phyloP scores from a whole-genome alignment of 2,329 filamentous ascomycete genomes.

The Fusarium sp. region DNA sequence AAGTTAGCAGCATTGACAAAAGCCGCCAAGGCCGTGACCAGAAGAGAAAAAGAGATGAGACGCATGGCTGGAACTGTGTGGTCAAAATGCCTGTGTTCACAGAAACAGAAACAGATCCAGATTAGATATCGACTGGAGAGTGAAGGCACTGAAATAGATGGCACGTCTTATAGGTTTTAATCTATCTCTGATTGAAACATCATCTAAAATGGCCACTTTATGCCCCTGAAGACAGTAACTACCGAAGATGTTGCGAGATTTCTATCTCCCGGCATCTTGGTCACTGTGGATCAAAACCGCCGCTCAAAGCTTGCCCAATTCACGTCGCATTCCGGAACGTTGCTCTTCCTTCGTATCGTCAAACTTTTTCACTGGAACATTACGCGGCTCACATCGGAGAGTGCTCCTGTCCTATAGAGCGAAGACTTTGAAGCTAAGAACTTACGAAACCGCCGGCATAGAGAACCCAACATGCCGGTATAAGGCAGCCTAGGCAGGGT shows the following conservation, averaged over 20 bases:
- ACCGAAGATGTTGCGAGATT: conserved; percentile 10
- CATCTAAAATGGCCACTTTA: not conserved
- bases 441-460: conserved; percentile 11
- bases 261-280: not conserved
- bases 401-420: not conserved
- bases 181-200: not conserved
- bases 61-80: conserved; percentile 19
- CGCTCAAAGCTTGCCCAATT: not conserved
- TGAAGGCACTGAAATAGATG: not conserved
- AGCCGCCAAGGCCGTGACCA: conserved; percentile 5
- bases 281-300: conserved; percentile 5
- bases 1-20: conserved; percentile 32
- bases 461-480: conserved; percentile 3
- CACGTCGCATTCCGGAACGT: conserved; percentile 9
- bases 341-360: not conserved
- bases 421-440: not conserved
- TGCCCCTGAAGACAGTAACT: conserved; percentile 24
- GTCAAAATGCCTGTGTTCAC: not conserved
- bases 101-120: conserved; percentile 6
- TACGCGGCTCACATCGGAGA: not conserved
- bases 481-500: conserved; percentile 1
- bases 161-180: conserved; percentile 4
- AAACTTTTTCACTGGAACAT: not conserved
- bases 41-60: conserved; percentile 22
- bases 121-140: not conserved